Evolutionary conservation across 2,329 filamentous ascomycete genomes (phyloP).

Genomic region (Aureobasidium vineae): DNA sequence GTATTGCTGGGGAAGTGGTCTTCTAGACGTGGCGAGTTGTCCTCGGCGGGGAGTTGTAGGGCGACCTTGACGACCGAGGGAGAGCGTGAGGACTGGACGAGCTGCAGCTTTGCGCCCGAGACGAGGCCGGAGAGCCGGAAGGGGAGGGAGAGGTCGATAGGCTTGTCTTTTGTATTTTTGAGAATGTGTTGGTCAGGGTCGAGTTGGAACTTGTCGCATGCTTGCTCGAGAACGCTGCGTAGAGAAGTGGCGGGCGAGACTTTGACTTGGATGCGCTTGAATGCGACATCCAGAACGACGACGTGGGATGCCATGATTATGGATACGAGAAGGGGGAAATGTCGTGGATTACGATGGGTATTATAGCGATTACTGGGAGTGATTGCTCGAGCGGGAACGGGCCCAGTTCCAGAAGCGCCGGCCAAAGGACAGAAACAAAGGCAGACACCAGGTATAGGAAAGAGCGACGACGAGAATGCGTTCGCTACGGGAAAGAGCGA

Average conservation of each 20-base stretch:
- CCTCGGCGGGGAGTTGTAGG: conserved; percentile 75
- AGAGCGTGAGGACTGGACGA: conserved; percentile 82
- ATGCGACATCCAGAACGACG: conserved; percentile 77
- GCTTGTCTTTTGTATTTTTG: conserved; percentile 84
- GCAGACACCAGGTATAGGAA: conserved; percentile 37
- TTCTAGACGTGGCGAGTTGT: conserved; percentile 65
- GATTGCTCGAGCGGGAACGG: conserved; percentile 14
- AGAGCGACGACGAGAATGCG: conserved; percentile 38
- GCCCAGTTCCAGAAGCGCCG: conserved; percentile 33
- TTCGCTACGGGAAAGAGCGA: conserved; percentile 38
- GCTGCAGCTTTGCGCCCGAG: conserved; percentile 86
- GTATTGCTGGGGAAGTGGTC: conserved; percentile 88
- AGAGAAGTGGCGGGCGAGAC: conserved; percentile 78
- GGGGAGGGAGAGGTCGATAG: conserved; percentile 78
- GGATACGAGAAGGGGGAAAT: neutral
- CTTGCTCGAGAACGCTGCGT: conserved; percentile 81
- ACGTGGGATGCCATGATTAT: conserved; percentile 77
- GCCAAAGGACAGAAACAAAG: conserved; percentile 34
- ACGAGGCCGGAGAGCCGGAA: conserved; percentile 79
- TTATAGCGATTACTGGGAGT: neutral
- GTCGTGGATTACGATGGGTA: neutral
- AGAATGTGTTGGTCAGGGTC: conserved; percentile 71
- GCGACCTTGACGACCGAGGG: conserved; percentile 83
- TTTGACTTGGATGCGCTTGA: conserved; percentile 76
- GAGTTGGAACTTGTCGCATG: conserved; percentile 77